Base-by-base conservation (phyloP, 495 filamentous ascomycete species). In the Trichoderma orchidacearum region DNA sequence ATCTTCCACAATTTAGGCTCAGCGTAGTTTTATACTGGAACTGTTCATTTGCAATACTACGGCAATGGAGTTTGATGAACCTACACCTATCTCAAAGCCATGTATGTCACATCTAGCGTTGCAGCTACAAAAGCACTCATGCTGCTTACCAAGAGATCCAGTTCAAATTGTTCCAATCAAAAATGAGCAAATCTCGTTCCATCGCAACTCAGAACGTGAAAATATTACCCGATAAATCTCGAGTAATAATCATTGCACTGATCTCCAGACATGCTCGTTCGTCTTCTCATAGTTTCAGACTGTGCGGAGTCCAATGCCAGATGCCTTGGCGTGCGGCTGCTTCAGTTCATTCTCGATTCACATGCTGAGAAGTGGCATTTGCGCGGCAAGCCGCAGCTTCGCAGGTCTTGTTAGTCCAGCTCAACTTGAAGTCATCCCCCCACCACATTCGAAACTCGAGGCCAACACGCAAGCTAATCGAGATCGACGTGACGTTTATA, bases 401-500 rank as follows among this genome's bases (percentile, higher is more conserved):
- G 59, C 72, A 76, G 31, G 55, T 62, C 54, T 70, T 66, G 58
- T 75, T 64, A 7, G 68, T 65, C 72, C 74, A 75, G 23, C 69
- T 64, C 50, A 75, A 57, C 25, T 68, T 59, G 51, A 75, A 57
- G 57, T 76, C 70, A 51, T 75, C 72, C 15, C 60, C 66, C 73
- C 72, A 75, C 72, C 71, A 75, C 9, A 53, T 58, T 28, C 58
- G 63, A 15, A 64, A 31, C 21, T 66, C 41, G 13, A 56, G 63
- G 6, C 64, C 58, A n/a, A 63, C 61, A 23, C 65, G 64, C 12
- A 69, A 34, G 1, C 61, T 61, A 23, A 76, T 62, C 38, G 66
- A 65, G 58, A 76, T 53, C 2, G 71, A 67, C 13, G 68, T 74
- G 53, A 76, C 52, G 25, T 66, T 68, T 34, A 66, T 56, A 48